phyloP scores from a whole-genome alignment of 768 basidiomycete species.

The Auriscalpium microsporum region DNA sequence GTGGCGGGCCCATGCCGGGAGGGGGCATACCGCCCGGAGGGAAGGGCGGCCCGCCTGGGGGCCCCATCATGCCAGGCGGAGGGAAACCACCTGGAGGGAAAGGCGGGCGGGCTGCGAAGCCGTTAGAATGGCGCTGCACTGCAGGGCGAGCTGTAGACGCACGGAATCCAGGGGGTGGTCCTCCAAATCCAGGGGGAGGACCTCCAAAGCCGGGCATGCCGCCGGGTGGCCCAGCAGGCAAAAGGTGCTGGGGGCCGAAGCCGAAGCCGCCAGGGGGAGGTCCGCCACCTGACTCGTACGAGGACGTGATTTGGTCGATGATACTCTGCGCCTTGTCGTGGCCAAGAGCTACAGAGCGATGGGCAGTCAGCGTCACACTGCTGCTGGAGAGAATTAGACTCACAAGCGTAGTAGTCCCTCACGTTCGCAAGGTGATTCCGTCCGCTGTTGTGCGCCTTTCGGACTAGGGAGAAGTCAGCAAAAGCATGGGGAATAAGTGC shows the following conservation, averaged over 20 bases:
- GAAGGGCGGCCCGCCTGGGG: conserved; percentile 64
- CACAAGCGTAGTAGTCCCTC: conserved; percentile 93
- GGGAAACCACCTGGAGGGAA: conserved; percentile 55
- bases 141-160: background rate
- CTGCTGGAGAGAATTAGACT: background rate
- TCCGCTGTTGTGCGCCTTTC: conserved; percentile 97
- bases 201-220: conserved; percentile 49
- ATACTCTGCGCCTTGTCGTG: conserved; percentile 98
- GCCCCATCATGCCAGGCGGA: conserved; percentile 40
- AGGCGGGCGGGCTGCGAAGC: conserved; percentile 47
- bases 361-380: conserved; percentile 8
- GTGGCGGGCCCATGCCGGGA: conserved; percentile 34
- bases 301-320: conserved; percentile 95
- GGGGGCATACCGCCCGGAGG: conserved; percentile 49
- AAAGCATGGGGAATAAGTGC: background rate
- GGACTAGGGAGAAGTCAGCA: conserved; percentile 42
- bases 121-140: background rate
- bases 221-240: conserved; percentile 31
- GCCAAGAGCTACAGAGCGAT: conserved; percentile 50
- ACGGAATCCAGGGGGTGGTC: conserved; percentile 12
- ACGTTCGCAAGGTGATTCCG: conserved; percentile 96
- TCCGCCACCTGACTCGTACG: conserved; percentile 80
- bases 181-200: conserved; percentile 27
- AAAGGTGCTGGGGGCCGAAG: conserved; percentile 75
- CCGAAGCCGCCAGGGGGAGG: conserved; percentile 85